phyloP scores from a whole-genome alignment of 1,284 basidiomycete species.

The Rhizoctonia solani region DNA sequence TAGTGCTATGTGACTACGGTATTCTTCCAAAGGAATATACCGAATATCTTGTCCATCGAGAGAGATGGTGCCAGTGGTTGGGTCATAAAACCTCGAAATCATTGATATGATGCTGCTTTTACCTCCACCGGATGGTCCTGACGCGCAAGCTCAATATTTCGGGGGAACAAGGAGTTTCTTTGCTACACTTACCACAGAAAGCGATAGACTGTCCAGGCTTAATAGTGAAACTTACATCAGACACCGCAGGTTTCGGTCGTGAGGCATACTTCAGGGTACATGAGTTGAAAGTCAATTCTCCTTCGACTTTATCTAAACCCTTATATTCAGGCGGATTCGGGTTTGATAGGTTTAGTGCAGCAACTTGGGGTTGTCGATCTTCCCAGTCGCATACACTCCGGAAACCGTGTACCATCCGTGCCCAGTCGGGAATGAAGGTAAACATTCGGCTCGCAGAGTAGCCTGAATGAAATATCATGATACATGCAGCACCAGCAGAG shows the following conservation, averaged over 20 bases:
- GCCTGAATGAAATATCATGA: neutral
- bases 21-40: constrained; percentile 43
- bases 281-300: constrained; percentile 36
- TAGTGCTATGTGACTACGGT: constrained; percentile 48
- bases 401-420: constrained; percentile 40
- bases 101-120: constrained; percentile 45
- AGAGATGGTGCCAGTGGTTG: constrained; percentile 46
- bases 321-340: too few relatives aligned
- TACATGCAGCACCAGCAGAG: too few relatives aligned
- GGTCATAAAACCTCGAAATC: constrained; percentile 51
- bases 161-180: neutral
- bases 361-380: constrained; percentile 41
- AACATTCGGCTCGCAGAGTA: neutral
- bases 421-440: constrained; percentile 43
- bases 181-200: constrained; percentile 41
- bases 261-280: constrained; percentile 44
- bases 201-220: constrained; percentile 43
- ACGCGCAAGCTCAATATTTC: constrained; percentile 23
- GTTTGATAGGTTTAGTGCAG: constrained; percentile 1
- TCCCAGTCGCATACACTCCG: constrained; percentile 41
- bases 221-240: constrained; percentile 40
- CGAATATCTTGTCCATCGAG: constrained; percentile 49
- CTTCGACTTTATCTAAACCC: constrained; percentile 8
- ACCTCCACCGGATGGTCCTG: constrained; percentile 41
- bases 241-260: constrained; percentile 41